Base-by-base conservation (phyloP, 345 rosid species). In the Rhodamnia argentea region DNA sequence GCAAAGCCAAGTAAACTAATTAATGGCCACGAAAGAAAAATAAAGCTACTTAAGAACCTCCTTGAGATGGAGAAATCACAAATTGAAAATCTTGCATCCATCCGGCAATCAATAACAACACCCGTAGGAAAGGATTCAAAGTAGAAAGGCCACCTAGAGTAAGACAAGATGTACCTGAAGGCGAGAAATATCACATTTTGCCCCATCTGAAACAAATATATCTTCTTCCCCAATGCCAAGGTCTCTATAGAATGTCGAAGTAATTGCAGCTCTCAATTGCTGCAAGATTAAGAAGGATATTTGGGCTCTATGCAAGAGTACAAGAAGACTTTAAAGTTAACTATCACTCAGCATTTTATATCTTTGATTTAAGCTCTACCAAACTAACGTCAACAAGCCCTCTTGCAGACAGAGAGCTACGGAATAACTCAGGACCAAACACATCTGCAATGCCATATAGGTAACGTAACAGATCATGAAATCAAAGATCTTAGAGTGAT, bases 151-250 rank as follows among this genome's bases (percentile, higher is more conserved):
- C 78, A 32, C 78, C 78, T 16, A 3, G 78, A 32, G 78, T 11
- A 47, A 82, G 12, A 82, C 37, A 82, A 52, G 32, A 78, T 84
- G 85, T 78, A 97, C 99, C 99, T 97, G 99, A 83, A 97, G 99
- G 51, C 99, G 99, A 54, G 98, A 93, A 86, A 96, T 97, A 83
- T 97, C 99, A 88, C 99, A 95, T 87, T 97, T 96, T 84, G 99
- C 99, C 92, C 99, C 99, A 92, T 97, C 99, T 84, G 99, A 97
- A 83, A 97, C 99, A 91, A 97, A 97, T 84, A 97, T 91, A 88
- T 97, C 99, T 83, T 87, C 96, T 32, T 94, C 98, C 84, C 89
- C 95, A 83, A 97, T 93, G 90, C 96, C 98, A 89, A 97, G 96
- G 87, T 92, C 93, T 24, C 87, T 44, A 87, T 96, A 97, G 89